Evolutionary conservation across 1,139 yeast genomes (phyloP), one percentile per base, ranked within the genome.

Genomic region (Candida buenavistaensis): DNA sequence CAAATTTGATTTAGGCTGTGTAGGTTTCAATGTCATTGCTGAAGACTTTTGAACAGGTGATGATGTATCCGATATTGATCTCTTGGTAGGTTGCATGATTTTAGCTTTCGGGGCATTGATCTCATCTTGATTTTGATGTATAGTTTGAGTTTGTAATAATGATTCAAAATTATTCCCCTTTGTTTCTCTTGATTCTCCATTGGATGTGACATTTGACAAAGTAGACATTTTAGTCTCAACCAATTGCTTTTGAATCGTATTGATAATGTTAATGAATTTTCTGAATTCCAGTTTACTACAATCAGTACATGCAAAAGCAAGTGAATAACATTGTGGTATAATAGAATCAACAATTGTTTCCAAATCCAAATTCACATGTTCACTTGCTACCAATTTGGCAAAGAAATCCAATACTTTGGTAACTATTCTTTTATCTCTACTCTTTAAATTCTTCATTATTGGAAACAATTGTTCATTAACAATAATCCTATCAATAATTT

Each of bases 391-490:
- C 12, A 78, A 52, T 14, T 65, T 59, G 16, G 61, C 60, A 51
- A 80, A 82, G 13, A 85, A 76, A 4, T 56, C 57, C 33, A 84
- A 57, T 2, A 83, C 72, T 17, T 75, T 70, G 47, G 68, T 59
- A 26, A 86, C 74, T 20, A 87, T 80, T 38, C 81, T 67, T 23
- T 85, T 74, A 47, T 87, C 94, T 41, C 94, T 69, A 16, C 94
- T 82, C 55, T 87, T 86, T 72, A 86, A 75, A 14, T 78, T 76
- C 46, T 77, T 76, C 40, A 90, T 65, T 14, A 90, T 62, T 0
- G 96, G 96, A 21, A 90, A 60, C 28, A 92, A 64, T 43, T 84
- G 88, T 35, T 90, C 97, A 26, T 72, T 72, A 17, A 89, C 78
- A 4, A 86, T 77, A 35, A 78, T 72, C 47, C 78, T 81, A 51